Base-by-base conservation (phyloP, 257 asterid species). In the Nicotiana sylvestris region DNA sequence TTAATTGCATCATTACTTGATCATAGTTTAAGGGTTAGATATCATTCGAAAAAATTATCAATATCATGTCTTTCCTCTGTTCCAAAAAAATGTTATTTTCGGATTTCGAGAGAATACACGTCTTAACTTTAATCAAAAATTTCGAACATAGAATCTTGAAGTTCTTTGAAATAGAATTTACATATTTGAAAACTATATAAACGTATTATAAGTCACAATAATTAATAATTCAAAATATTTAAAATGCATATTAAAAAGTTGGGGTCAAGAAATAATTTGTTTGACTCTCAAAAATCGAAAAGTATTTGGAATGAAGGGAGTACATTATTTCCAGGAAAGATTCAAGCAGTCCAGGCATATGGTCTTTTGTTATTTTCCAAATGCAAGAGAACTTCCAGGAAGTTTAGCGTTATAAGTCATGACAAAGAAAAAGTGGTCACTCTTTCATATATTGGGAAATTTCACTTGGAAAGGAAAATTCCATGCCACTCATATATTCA, bases 361-460 rank as follows among this genome's bases (percentile, higher is more conserved):
- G 80, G 16, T 61, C 16, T 1, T 8, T 43, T 74, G 62, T 74
- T 60, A 74, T 74, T 74, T 49, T 74, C 43, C 80, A 49, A 49
- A 49, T 74, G 9, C 80, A 74, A 74, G 51, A 27, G 13, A 74
- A 49, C 43, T 74, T 49, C 62, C 7, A 46, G 11, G 80, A 74
- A 74, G 39, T 27, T 74, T 49, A 49, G 62, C 13, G 6, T 6
- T 6, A 49, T 13, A 74, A 74, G 62, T 49, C 25, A 25, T 74
- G 80, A 74, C 62, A 74, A 49, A 74, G 39, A 74, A 74, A 74
- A 13, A 25, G 43, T 25, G 80, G 80, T 74, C 80, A 74, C 80
- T 43, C 78, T 70, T 21, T 21, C 21, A 74, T 74, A 46, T 49
- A 74, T 74, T 49, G 27, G 4, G 80, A 49, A 49, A 49, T 49